Base-by-base conservation (phyloP, 805 yeast genomes). In the Ascoidea asiatica region DNA sequence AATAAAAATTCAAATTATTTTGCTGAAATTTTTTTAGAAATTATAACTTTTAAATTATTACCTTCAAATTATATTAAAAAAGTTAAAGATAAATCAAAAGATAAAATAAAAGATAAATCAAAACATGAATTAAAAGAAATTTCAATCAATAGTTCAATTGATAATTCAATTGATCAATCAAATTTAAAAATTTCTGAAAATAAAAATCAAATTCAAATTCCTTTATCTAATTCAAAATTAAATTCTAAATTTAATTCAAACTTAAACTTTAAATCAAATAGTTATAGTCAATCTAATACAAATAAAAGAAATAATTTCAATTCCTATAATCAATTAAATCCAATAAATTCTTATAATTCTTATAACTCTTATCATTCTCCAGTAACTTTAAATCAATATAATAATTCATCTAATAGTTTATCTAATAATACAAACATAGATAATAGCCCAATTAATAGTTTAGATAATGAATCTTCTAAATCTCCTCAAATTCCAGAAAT, bases 11-110 rank as follows among this genome's bases (percentile, higher is more conserved):
- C 81, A 40, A 87, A 79, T 53, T 88, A 87, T 57, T 75, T 73
- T 51, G 85, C 87, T 19, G 96, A 89, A 56, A 80, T 80, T 4
- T 87, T 83, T 52, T 62, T 90, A 40, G 97, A 90, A 55, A 60
- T 88, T 47, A 66, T 86, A 4, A 75, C 77, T 43, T 57, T 79
- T 4, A 76, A 72, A 46, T 60, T 77, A 47, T 56, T 69, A 0
- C 68, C 79, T 7, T 21, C 21, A 4, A 38, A 38, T n/a, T 23
- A 38, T 19, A n/a, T n/a, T n/a, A n/a, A n/a, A n/a, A n/a, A n/a
- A n/a, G n/a, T n/a, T n/a, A n/a, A n/a, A n/a, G 48, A 44, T n/a
- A 22, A 51, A 7, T 37, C 39, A 4, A 39, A 39, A 17, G 37
- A 40, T 8, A 41, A 45, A 3, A 17, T 29, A 15, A 40, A 37